A percentile compares a stretch with the other conserved stretches of the same genome.
Conservation (phyloP, 2,329 filamentous ascomycete genomes). For the Cladophialophora immunda region DNA sequence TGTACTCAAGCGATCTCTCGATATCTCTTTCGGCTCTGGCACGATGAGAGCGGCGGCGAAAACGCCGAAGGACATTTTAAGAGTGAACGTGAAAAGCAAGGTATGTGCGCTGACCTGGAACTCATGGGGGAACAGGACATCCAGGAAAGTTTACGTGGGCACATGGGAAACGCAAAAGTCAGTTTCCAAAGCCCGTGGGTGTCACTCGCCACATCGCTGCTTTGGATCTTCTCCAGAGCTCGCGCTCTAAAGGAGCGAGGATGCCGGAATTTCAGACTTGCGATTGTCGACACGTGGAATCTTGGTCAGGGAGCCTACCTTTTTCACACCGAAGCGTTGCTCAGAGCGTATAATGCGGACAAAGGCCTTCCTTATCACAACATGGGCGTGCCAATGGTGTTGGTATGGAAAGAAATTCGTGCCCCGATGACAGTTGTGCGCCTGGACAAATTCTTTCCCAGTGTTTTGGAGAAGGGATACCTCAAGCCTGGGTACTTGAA, state of each 20-base stretch:
- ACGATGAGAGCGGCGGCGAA: not conserved
- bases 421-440: not conserved
- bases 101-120: constrained; percentile 7
- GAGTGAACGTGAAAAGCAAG: constrained; percentile 14
- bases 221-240: constrained; percentile 6
- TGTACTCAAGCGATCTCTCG: not conserved
- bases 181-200: constrained; percentile 18
- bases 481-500: not conserved
- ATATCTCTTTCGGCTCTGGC: constrained; percentile 7
- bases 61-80: constrained; percentile 1
- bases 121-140: constrained; percentile 12
- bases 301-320: not conserved
- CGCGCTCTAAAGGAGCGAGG: not conserved
- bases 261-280: not conserved
- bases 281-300: not conserved
- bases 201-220: constrained; percentile 17
- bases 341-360: constrained; percentile 2
- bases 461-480: not conserved
- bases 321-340: not conserved
- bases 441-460: not conserved
- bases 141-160: not conserved
- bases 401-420: constrained; percentile 3
- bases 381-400: constrained; percentile 2
- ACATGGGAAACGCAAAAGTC: constrained; percentile 1
- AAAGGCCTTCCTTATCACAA: not conserved